phyloP scores from a whole-genome alignment of 2,329 filamentous ascomycete genomes.

The Septoria petroselini region DNA sequence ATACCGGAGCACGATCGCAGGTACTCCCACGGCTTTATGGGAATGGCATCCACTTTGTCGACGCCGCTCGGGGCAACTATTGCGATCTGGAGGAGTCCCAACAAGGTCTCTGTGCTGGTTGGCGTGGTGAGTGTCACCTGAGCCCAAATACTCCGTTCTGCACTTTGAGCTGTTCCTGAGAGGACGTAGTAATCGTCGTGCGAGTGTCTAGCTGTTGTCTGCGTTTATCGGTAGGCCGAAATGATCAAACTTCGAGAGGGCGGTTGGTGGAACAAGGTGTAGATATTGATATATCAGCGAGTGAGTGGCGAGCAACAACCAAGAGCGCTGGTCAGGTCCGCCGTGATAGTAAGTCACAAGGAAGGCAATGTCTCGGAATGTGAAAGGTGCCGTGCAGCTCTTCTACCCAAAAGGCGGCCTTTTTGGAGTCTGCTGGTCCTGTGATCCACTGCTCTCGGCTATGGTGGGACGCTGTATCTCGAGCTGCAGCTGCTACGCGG shows the following conservation, averaged over 20 bases:
- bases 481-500: slow-evolving; percentile 17
- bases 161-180: no score
- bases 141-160: no score
- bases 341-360: slow-evolving; percentile 20
- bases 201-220: no score
- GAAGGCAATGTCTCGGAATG: slow-evolving; percentile 23
- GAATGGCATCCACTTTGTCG: slow-evolving; percentile 37
- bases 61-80: slow-evolving; percentile 19
- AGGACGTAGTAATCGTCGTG: no score
- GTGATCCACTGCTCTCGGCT: slow-evolving; percentile 12
- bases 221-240: no score
- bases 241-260: background rate
- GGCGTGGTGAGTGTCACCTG: no score
- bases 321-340: slow-evolving; percentile 5
- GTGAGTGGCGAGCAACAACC: slow-evolving; percentile 9
- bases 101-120: background rate
- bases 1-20: slow-evolving; percentile 26
- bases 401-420: slow-evolving; percentile 5
- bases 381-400: slow-evolving; percentile 9
- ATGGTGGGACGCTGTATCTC: background rate
- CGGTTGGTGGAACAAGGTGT: no score
- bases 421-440: slow-evolving; percentile 19
- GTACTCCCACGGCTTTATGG: slow-evolving; percentile 35
- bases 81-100: background rate
- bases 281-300: background rate